Conservation (phyloP, 345 rosid genomes). For the Chamaenerion angustifolium region DNA sequence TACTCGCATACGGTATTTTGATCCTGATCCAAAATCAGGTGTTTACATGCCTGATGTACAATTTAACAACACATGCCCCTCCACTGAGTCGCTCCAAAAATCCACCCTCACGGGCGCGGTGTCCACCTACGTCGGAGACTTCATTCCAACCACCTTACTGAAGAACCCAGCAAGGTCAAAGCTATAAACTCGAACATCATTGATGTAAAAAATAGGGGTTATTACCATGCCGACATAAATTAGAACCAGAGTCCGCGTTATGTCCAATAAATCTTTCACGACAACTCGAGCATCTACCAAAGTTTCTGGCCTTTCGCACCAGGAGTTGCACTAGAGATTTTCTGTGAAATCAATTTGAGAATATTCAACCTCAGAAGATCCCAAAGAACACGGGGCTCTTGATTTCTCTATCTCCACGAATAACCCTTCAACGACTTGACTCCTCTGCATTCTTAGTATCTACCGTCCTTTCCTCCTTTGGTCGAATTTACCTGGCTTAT, state of each 20-base stretch:
- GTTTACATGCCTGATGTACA: too few species aligned
- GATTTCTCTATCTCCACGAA: too few species aligned
- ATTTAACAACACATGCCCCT: constrained; percentile 10
- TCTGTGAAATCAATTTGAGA: constrained; percentile 28
- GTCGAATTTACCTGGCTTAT: too few species aligned
- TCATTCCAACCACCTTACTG: constrained; percentile 22
- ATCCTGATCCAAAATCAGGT: too few species aligned
- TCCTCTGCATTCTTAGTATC: too few species aligned
- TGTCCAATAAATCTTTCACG: constrained; percentile 12
- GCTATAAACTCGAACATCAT: constrained; percentile 36
- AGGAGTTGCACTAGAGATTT: constrained; percentile 62
- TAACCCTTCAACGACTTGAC: too few species aligned
- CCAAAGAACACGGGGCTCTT: constrained; percentile 34
- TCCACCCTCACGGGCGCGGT: constrained; percentile 29
- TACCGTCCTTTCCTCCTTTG: too few species aligned
- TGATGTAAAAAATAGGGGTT: constrained; percentile 58
- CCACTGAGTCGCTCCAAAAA: constrained; percentile 74
- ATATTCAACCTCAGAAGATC: constrained; percentile 38
- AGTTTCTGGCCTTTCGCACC: constrained; percentile 43
- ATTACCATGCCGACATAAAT: constrained; percentile 39
- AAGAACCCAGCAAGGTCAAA: constrained; percentile 57
- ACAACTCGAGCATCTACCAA: constrained; percentile 14
- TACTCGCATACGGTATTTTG: too few species aligned
- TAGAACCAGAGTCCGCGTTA: constrained; percentile 60
- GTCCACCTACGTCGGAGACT: constrained; percentile 48